Evolutionary conservation across 371 early-diverging fungal species (phyloP).

Genomic region (Syncephalastrum monosporum): DNA sequence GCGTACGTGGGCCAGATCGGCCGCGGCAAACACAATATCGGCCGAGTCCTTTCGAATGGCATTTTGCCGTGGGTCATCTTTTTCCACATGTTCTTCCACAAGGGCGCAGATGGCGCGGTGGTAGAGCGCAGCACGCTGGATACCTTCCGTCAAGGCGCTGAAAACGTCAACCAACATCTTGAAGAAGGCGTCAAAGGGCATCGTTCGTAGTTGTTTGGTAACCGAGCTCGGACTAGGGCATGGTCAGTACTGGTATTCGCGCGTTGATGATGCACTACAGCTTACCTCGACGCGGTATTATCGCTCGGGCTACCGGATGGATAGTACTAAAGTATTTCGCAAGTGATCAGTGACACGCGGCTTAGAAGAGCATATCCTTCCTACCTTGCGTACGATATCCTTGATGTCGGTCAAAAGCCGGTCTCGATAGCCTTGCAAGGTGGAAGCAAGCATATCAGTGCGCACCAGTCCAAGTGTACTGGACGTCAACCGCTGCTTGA

Average conservation of each 20-base stretch:
- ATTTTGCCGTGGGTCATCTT: constrained; percentile 7
- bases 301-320: background rate
- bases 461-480: constrained; percentile 74
- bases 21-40: constrained; percentile 70
- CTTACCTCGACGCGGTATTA: background rate
- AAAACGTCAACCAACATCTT: constrained; percentile 72
- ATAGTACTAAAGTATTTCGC: background rate
- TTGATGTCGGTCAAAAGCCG: constrained; percentile 73
- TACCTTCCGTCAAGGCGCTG: constrained; percentile 60
- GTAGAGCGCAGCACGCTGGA: constrained; percentile 61
- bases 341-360: background rate
- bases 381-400: constrained; percentile 69
- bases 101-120: constrained; percentile 55
- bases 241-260: background rate
- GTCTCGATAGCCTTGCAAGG: constrained; percentile 75
- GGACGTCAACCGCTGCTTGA: constrained; percentile 63
- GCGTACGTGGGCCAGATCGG: constrained; percentile 82
- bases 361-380: background rate
- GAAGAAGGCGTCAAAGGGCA: constrained; percentile 85
- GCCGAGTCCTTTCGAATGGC: constrained; percentile 46
- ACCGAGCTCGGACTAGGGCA: constrained; percentile 16
- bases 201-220: constrained; percentile 53
- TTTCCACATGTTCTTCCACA: constrained; percentile 35
- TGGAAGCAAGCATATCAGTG: constrained; percentile 62
- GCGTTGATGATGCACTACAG: background rate